Base-by-base conservation (phyloP, 495 filamentous ascomycete species). In the Parmelia sp. region DNA sequence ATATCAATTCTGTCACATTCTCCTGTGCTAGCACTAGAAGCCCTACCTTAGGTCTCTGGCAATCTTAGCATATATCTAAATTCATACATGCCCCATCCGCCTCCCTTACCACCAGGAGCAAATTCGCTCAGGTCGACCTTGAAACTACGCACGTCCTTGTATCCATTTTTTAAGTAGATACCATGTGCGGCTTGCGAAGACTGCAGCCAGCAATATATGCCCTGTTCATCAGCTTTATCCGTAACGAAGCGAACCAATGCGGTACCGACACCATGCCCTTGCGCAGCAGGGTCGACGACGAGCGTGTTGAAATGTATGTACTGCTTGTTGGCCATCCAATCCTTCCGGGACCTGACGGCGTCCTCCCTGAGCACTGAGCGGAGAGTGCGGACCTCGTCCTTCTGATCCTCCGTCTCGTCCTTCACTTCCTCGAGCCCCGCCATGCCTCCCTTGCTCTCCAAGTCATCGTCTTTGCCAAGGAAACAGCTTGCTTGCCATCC, bases 241-340 rank as follows among this genome's bases (percentile, higher is more conserved):
- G 58, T 44, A 58, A 44, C 44, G 60, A 9, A 64, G 29, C 39
- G 62, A 25, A 84, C 49, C 10, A 84, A 62, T 8, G 73, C 66
- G 0, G 75, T 80, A 27, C 79, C 82, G 33, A 82, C 64, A 2
- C 82, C 80, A 44, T 73, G 72, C 7, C 70, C 64, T 57, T 79
- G 77, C 23, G 75, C 68, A 14, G 63, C 60, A 1, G 78, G 75
- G 15, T 74, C 31, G 4, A 83, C 80, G 10, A 76, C 80, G 39
- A 83, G 62, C 3, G 60, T 60, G 23, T 37, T 21, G 23, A 67
- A 39, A 61, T 61, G 31, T 66, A 65, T 39, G 47, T 55, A 57
- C 17, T 33, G 17, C 14, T 17, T 56, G 49, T 51, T 29, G 25
- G 29, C 31, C 29, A 53, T 37, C 61, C 45, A 53, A 39, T 57